Evolutionary conservation across 371 early-diverging fungal genomes (phyloP).

Genomic region (Mucor sp.): DNA sequence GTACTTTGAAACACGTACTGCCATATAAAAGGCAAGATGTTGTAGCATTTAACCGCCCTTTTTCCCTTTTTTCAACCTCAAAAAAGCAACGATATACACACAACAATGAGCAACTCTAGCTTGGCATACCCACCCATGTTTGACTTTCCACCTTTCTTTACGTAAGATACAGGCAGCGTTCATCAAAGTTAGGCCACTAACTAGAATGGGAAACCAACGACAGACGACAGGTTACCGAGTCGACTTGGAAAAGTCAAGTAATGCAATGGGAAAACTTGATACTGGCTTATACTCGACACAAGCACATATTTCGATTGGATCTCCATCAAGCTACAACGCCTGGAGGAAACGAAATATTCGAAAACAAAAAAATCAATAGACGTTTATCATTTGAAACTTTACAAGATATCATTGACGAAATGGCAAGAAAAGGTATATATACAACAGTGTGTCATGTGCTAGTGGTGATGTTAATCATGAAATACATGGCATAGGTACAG

Average conservation of each 20-base stretch:
- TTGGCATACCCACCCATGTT: slow-evolving; percentile 77
- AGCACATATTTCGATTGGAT: slow-evolving; percentile 65
- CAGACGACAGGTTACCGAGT: slow-evolving; percentile 81
- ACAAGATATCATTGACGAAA: slow-evolving; percentile 71
- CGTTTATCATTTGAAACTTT: slow-evolving; percentile 61
- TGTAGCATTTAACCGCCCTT: too few species aligned
- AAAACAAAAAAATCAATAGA: slow-evolving; percentile 67
- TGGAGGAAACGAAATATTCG: slow-evolving; percentile 60
- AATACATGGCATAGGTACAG: slow-evolving; percentile 51
- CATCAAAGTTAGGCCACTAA: not conserved
- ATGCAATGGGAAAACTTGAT: slow-evolving; percentile 80
- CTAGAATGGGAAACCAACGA: not conserved
- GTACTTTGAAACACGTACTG: not conserved
- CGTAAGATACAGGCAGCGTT: slow-evolving; percentile 50
- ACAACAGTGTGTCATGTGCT: not conserved
- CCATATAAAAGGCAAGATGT: not conserved
- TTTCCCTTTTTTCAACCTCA: too few species aligned
- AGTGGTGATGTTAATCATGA: not conserved
- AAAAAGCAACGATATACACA: too few species aligned
- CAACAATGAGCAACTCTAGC: not conserved
- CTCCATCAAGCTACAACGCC: slow-evolving; percentile 62
- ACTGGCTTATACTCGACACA: slow-evolving; percentile 65
- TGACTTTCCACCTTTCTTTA: slow-evolving; percentile 90
- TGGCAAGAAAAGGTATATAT: slow-evolving; percentile 68
- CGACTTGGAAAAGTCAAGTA: slow-evolving; percentile 84